phyloP scores from a whole-genome alignment of 345 rosid species.

The Firmiana major region DNA sequence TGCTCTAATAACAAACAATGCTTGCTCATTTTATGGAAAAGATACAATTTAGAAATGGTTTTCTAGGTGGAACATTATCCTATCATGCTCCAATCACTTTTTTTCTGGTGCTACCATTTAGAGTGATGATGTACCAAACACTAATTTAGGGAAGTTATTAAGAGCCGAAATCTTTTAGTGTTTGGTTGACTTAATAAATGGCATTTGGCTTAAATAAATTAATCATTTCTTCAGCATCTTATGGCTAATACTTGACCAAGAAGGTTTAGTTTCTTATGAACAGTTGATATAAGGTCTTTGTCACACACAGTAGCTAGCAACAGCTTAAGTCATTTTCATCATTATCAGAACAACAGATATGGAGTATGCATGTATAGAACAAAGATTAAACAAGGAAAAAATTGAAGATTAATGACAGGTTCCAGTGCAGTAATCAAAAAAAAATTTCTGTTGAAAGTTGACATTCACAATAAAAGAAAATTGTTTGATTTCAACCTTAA shows the following conservation, averaged over 20 bases:
- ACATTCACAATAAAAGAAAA: not conserved
- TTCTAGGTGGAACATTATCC: not conserved
- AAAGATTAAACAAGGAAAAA: not conserved
- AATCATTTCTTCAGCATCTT: constrained; percentile 5
- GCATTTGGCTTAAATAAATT: not conserved
- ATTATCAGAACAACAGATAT: not conserved
- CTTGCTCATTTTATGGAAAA: not conserved
- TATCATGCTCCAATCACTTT: not conserved
- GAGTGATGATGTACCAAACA: constrained; percentile 10
- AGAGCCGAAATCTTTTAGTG: not conserved
- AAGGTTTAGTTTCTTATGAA: not conserved
- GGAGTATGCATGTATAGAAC: too few relatives aligned
- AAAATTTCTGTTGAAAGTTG: not conserved
- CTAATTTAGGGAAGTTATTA: not conserved
- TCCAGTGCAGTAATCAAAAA: not conserved
- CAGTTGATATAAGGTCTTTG: not conserved
- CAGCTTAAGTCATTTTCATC: not conserved
- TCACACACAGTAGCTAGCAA: not conserved
- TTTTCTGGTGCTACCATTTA: not conserved
- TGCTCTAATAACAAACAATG: not conserved
- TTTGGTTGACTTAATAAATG: constrained; percentile 6
- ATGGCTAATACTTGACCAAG: not conserved
- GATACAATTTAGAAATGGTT: not conserved
- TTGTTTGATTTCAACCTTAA: not conserved
- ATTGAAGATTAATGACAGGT: not conserved